phyloP scores from a whole-genome alignment of 805 yeast species.

The Hanseniaspora jakobsenii region DNA sequence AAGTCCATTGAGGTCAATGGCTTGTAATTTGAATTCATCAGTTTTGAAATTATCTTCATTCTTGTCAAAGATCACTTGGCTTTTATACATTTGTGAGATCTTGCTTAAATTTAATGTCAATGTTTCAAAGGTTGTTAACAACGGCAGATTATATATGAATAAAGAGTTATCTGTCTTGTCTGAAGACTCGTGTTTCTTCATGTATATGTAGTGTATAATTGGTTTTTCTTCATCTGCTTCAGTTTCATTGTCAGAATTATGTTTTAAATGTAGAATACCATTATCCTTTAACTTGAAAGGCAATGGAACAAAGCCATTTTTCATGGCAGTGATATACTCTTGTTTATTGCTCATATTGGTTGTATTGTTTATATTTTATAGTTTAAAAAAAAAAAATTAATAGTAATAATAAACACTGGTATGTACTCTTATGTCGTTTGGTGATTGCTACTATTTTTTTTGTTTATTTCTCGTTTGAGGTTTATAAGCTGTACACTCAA shows the following conservation, averaged over 20 bases:
- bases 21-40: slow-evolving; percentile 35
- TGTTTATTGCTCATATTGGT: neutral
- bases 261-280: slow-evolving; percentile 14
- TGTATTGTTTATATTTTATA: too few relatives aligned
- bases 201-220: slow-evolving; percentile 44
- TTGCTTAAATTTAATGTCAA: slow-evolving; percentile 47
- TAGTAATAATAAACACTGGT: too few relatives aligned
- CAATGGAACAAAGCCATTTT: slow-evolving; percentile 28
- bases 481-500: too few relatives aligned
- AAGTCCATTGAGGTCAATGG: slow-evolving; percentile 43
- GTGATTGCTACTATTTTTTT: too few relatives aligned
- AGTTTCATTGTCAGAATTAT: too few relatives aligned
- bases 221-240: slow-evolving; percentile 11
- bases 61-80: slow-evolving; percentile 52
- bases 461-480: too few relatives aligned
- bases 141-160: slow-evolving; percentile 70
- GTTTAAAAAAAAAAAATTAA: too few relatives aligned
- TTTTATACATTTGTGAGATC: slow-evolving; percentile 33
- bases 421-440: too few relatives aligned
- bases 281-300: slow-evolving; percentile 26
- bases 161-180: slow-evolving; percentile 40
- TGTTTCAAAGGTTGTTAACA: slow-evolving; percentile 40
- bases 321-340: slow-evolving; percentile 19
- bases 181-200: slow-evolving; percentile 50
- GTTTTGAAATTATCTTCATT: slow-evolving; percentile 27